These are phyloP conservation scores for Plenodomus lindquistii DNA, from an alignment of 2,329 filamentous ascomycete species.

Conservation along the genomic window DNA sequence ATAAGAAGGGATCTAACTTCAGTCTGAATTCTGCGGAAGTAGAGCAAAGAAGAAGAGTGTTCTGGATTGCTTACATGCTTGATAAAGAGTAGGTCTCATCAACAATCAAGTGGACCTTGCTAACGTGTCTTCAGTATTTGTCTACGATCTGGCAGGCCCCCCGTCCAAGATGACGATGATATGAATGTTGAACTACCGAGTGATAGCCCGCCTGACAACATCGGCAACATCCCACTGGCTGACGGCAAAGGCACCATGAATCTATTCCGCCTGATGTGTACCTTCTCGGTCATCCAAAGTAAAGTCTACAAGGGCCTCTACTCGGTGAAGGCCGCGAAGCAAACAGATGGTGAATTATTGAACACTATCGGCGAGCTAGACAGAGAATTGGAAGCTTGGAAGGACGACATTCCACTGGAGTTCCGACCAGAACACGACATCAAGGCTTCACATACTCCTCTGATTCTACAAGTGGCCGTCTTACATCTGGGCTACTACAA, in stretches of 20 bases:
- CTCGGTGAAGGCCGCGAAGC: slow-evolving; percentile 86
- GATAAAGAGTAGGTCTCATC: slow-evolving; percentile 64
- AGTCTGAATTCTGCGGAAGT: slow-evolving; percentile 92
- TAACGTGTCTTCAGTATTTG: slow-evolving; percentile 57
- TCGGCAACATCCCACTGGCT: slow-evolving; percentile 88
- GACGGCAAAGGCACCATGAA: slow-evolving; percentile 94
- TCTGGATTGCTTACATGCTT: slow-evolving; percentile 76
- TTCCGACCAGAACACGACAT: slow-evolving; percentile 98
- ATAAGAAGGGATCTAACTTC: slow-evolving; percentile 91
- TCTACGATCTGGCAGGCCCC: slow-evolving; percentile 71
- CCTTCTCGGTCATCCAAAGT: slow-evolving; percentile 88
- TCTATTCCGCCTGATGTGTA: slow-evolving; percentile 89
- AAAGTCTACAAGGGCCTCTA: slow-evolving; percentile 93
- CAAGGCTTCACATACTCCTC: slow-evolving; percentile 84
- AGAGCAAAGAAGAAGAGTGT: slow-evolving; percentile 81
- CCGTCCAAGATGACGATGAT: slow-evolving; percentile 74
- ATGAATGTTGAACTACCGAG: slow-evolving; percentile 97
- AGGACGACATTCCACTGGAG: slow-evolving; percentile 90
- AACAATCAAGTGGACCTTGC: slow-evolving; percentile 3
- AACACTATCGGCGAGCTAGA: slow-evolving; percentile 97
- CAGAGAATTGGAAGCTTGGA: slow-evolving; percentile 83
- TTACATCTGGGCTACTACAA: slow-evolving; percentile 98
- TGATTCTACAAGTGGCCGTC: slow-evolving; percentile 93
- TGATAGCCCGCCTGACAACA: slow-evolving; percentile 86
- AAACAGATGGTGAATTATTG: slow-evolving; percentile 88